Conservation (phyloP, 306 rosid genomes). For the Begonia fuchsioides region DNA sequence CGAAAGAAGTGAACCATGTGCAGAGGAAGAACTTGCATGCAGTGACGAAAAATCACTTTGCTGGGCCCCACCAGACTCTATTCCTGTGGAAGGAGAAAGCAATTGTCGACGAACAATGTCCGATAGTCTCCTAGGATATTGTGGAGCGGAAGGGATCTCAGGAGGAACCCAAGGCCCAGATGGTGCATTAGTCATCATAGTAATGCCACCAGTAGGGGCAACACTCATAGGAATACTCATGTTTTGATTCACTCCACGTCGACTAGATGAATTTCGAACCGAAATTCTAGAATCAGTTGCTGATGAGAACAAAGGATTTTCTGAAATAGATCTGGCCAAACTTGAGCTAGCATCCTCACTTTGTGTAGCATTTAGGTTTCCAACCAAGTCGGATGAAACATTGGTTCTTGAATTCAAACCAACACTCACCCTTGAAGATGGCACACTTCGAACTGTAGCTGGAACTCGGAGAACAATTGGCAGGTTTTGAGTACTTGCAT, state of each 20-base stretch:
- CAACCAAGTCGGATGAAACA: slow-evolving; percentile 33
- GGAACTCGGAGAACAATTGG: slow-evolving; percentile 42
- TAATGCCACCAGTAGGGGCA: slow-evolving; percentile 42
- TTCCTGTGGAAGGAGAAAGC: slow-evolving; percentile 36
- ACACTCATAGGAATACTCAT: slow-evolving; percentile 47
- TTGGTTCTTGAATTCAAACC: slow-evolving; percentile 53
- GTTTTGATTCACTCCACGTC: slow-evolving; percentile 31
- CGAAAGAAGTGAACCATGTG: slow-evolving; percentile 39
- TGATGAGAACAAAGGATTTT: slow-evolving; percentile 54
- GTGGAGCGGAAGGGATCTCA: slow-evolving; percentile 44
- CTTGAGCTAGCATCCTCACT: slow-evolving; percentile 38
- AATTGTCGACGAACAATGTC: slow-evolving; percentile 68
- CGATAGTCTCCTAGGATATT: slow-evolving; percentile 59
- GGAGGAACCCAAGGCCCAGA: slow-evolving; percentile 63
- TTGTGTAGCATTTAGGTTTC: slow-evolving; percentile 33
- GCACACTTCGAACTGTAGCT: slow-evolving; percentile 44
- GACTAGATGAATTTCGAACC: slow-evolving; percentile 30
- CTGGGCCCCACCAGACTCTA: slow-evolving; percentile 54
- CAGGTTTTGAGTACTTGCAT: slow-evolving; percentile 42
- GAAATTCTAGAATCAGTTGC: slow-evolving; percentile 48
- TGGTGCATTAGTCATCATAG: slow-evolving; percentile 38
- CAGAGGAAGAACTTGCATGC: slow-evolving; percentile 38
- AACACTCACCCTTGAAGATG: slow-evolving; percentile 51
- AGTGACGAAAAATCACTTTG: slow-evolving; percentile 29
- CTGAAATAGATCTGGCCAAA: slow-evolving; percentile 42